phyloP scores from a whole-genome alignment of 1,284 basidiomycete genomes.

The Cutaneotrichosporon sp. region DNA sequence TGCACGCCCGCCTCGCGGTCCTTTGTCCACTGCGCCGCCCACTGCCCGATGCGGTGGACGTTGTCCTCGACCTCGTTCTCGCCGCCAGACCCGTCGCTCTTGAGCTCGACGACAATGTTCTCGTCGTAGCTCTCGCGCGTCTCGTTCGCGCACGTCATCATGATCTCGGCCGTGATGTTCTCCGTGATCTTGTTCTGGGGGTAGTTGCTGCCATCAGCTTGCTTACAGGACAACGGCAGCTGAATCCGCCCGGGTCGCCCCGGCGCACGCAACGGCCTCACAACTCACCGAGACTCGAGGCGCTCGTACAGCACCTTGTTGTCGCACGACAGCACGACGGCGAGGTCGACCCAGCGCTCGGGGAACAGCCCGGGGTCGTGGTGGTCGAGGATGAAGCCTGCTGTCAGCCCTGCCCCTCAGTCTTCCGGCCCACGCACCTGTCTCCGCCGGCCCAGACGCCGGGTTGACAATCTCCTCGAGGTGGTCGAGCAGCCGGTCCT shows the following conservation, averaged over 20 bases:
- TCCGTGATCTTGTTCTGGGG: constrained; percentile 92
- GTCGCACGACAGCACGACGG: constrained; percentile 87
- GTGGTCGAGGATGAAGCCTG: constrained; percentile 93
- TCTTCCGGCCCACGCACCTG: constrained; percentile 40
- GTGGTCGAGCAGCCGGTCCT: constrained; percentile 91
- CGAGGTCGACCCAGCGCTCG: constrained; percentile 96
- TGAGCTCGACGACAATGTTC: constrained; percentile 84
- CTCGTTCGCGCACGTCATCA: constrained; percentile 89
- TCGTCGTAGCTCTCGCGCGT: constrained; percentile 79
- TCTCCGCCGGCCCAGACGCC: constrained; percentile 37
- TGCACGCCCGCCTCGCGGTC: constrained; percentile 54
- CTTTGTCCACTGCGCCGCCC: constrained; percentile 77
- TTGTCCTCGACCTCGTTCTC: constrained; percentile 75
- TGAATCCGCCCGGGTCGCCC: too few species aligned
- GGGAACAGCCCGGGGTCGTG: constrained; percentile 95
- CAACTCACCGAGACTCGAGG: constrained; percentile 80
- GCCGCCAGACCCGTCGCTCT: constrained; percentile 71
- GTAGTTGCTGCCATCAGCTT: constrained; percentile 66
- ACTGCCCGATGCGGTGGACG: constrained; percentile 76
- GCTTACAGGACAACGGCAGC: not conserved
- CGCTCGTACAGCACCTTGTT: constrained; percentile 89
- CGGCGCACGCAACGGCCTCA: not conserved
- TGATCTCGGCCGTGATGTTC: constrained; percentile 98
- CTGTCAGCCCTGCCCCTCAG: constrained; percentile 19
- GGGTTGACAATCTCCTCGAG: constrained; percentile 66